phyloP scores from a whole-genome alignment of 2,329 filamentous ascomycete species.

The Xylariomycetidae sp. region DNA sequence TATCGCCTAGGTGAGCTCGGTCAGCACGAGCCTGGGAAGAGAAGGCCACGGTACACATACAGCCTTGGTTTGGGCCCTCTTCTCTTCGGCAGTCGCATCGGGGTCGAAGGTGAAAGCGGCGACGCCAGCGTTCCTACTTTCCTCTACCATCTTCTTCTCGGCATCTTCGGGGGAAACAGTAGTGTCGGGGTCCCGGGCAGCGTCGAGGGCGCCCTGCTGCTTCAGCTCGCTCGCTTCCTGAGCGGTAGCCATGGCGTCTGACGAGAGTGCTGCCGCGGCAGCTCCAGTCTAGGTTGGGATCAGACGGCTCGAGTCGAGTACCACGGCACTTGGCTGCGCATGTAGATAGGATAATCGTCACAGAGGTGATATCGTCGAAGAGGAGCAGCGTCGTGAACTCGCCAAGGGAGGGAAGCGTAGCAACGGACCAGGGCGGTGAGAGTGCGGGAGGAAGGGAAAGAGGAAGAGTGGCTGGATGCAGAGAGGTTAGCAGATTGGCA shows the following conservation, averaged over 20 bases:
- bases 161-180: constrained; percentile 63
- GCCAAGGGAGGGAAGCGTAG: too few species aligned
- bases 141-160: constrained; percentile 66
- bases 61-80: constrained; percentile 70
- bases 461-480: too few species aligned
- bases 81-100: constrained; percentile 74
- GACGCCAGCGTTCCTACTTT: constrained; percentile 73
- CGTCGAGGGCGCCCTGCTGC: constrained; percentile 72
- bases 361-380: too few species aligned
- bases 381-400: too few species aligned
- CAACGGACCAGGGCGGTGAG: too few species aligned
- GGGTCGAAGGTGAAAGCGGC: constrained; percentile 83
- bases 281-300: constrained; percentile 10
- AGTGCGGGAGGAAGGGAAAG: too few species aligned
- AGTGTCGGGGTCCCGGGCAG: constrained; percentile 65
- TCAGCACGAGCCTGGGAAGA: neutral
- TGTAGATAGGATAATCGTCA: too few species aligned
- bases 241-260: constrained; percentile 26
- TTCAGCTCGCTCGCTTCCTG: constrained; percentile 60
- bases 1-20: constrained; percentile 41
- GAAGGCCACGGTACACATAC: constrained; percentile 54
- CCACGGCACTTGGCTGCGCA: too few species aligned
- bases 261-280: constrained; percentile 19
- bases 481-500: too few species aligned
- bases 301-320: neutral